These are phyloP conservation scores for Lipomyces mesembrius DNA, from an alignment of 805 yeast species.

Conservation along the genomic window DNA sequence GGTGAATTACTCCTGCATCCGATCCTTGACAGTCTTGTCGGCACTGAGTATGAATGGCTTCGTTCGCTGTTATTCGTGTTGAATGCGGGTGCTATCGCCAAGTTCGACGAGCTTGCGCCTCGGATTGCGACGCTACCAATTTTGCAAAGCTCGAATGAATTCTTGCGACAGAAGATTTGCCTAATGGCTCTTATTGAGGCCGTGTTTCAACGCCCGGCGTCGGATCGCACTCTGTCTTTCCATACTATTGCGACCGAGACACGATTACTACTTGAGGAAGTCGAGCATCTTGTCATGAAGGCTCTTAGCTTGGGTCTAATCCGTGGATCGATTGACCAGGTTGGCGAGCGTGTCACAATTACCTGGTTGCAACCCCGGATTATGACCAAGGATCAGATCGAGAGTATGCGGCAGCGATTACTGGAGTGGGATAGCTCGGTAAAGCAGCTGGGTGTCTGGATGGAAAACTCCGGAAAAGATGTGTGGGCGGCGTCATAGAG, in stretches of 20 bases:
- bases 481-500: slow-evolving; percentile 33
- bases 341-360: slow-evolving; percentile 73
- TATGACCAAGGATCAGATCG: slow-evolving; percentile 79
- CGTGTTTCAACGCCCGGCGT: slow-evolving; percentile 75
- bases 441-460: slow-evolving; percentile 61
- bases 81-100: slow-evolving; percentile 74
- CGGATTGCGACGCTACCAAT: slow-evolving; percentile 57
- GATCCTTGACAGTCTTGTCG: slow-evolving; percentile 60
- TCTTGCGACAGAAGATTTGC: slow-evolving; percentile 87
- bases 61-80: slow-evolving; percentile 69
- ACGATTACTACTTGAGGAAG: slow-evolving; percentile 66
- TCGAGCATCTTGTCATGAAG: slow-evolving; percentile 89
- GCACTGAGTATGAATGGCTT: slow-evolving; percentile 67
- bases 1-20: slow-evolving; percentile 95
- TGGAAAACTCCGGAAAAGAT: slow-evolving; percentile 64
- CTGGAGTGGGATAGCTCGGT: slow-evolving; percentile 81
- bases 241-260: slow-evolving; percentile 75
- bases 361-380: slow-evolving; percentile 97
- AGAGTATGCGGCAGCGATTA: slow-evolving; percentile 72
- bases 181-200: slow-evolving; percentile 89
- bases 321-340: slow-evolving; percentile 90
- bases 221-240: slow-evolving; percentile 74
- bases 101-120: slow-evolving; percentile 58
- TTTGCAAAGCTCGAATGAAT: slow-evolving; percentile 61
- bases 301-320: slow-evolving; percentile 83